These are phyloP conservation scores for Warburgia ugandensis DNA, from an alignment of 164 flowering plant species.

Conservation along the genomic window DNA sequence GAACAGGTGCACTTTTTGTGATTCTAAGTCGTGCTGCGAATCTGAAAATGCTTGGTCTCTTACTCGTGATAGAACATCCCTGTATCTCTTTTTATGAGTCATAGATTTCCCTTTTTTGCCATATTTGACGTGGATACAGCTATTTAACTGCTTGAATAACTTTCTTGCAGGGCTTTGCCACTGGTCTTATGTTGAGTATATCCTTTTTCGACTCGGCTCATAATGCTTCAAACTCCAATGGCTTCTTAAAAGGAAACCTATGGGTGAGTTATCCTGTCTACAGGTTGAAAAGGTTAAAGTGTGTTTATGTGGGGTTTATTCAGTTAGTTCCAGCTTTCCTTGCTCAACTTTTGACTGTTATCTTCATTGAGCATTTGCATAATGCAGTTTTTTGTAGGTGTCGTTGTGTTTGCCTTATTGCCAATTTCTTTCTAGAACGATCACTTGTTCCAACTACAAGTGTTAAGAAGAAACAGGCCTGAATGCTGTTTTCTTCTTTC, in stretches of 20 bases:
- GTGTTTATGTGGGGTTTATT: not conserved
- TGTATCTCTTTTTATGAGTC: not conserved
- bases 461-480: slow-evolving; percentile 9
- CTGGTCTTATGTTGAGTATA: slow-evolving; percentile 95
- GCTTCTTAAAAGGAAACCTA: slow-evolving; percentile 87
- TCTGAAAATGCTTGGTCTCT: slow-evolving; percentile 92
- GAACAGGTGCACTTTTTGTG: slow-evolving; percentile 84
- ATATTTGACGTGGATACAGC: not conserved
- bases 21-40: slow-evolving; percentile 63
- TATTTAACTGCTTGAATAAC: not conserved
- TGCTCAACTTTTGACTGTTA: no score
- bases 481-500: not conserved
- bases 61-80: slow-evolving; percentile 46
- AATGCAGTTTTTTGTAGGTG: slow-evolving; percentile 84
- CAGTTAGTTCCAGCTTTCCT: no score
- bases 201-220: slow-evolving; percentile 96
- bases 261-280: slow-evolving; percentile 47
- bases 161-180: slow-evolving; percentile 81
- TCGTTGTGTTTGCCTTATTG: slow-evolving; percentile 70
- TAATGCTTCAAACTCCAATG: slow-evolving; percentile 86
- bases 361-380: slow-evolving; percentile 7
- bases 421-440: slow-evolving; percentile 86
- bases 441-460: slow-evolving; percentile 34
- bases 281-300: not conserved
- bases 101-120: not conserved